Percentiles rank a stretch among this genome's conserved stretches.
These are phyloP conservation scores for Monosporascus sp. DNA, from an alignment of 2,329 filamentous ascomycete genomes.

Conservation along the genomic window DNA sequence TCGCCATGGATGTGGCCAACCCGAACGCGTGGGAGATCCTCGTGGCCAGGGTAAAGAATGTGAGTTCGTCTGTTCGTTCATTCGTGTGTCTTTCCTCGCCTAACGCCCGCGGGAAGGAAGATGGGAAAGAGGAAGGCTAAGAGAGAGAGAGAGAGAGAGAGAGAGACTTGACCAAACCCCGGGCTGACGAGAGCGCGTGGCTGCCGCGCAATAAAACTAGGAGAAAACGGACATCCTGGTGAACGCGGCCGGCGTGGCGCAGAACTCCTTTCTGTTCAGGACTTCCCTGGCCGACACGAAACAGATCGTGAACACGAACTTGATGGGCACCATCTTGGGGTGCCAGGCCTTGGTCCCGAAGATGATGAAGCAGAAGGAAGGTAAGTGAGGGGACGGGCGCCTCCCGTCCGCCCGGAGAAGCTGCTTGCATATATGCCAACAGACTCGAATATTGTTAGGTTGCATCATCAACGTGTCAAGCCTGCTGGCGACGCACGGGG, in stretches of 20 bases:
- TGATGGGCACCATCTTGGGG: constrained; percentile 59
- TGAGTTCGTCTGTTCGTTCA: constrained; percentile 3
- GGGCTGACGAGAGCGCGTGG: no score
- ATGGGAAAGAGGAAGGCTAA: no score
- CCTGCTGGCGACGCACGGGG: constrained; percentile 64
- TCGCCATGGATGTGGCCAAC: constrained; percentile 17
- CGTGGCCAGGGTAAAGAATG: constrained; percentile 1
- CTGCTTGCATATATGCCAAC: no score
- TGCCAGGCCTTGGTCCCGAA: constrained; percentile 47
- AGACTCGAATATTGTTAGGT: constrained; percentile 28
- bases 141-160: no score
- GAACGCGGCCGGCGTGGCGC: constrained; percentile 73
- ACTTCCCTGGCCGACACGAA: constrained; percentile 47
- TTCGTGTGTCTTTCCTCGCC: not conserved
- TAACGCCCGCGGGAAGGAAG: not conserved
- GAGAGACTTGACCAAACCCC: no score
- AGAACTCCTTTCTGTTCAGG: constrained; percentile 57
- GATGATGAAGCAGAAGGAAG: constrained; percentile 37
- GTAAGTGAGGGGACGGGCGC: constrained; percentile 10
- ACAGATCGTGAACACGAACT: constrained; percentile 62
- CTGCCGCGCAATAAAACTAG: constrained; percentile 5
- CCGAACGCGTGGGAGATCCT: constrained; percentile 13
- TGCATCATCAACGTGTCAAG: constrained; percentile 82
- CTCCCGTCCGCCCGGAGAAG: not conserved
- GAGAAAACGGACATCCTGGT: constrained; percentile 55